Percentiles rank a stretch among this genome's conserved stretches.
phyloP scores from a whole-genome alignment of 2,329 filamentous ascomycete species.

The Dissoconium aciculare region DNA sequence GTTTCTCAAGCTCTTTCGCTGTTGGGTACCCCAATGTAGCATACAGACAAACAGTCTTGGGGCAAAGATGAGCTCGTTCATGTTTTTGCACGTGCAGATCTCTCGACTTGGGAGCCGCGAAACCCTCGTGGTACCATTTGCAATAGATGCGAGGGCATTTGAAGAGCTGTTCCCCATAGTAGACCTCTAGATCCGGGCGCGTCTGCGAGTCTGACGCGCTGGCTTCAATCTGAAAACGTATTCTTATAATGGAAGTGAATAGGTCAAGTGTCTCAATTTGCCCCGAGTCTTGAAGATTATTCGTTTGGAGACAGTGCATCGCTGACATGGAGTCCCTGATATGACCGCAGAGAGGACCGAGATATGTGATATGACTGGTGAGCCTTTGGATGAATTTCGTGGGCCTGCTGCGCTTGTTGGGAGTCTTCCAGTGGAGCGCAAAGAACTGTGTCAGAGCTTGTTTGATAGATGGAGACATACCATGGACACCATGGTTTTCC shows the following conservation, averaged over 20 bases:
- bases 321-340: no score
- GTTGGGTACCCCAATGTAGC: conserved; percentile 6
- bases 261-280: conserved; percentile 1
- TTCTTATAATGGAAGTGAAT: neutral
- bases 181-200: neutral
- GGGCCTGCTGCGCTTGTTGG: conserved; percentile 1
- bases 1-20: conserved; percentile 4
- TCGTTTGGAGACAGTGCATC: neutral
- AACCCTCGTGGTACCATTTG: conserved; percentile 7
- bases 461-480: neutral
- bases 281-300: neutral
- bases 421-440: conserved; percentile 2
- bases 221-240: conserved; percentile 2
- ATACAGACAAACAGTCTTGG: conserved; percentile 3
- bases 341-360: no score
- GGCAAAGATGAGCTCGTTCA: conserved; percentile 5
- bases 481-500: no score
- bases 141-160: conserved; percentile 8
- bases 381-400: conserved; percentile 1
- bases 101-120: conserved; percentile 1
- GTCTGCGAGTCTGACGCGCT: conserved; percentile 2
- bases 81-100: conserved; percentile 6
- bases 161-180: conserved; percentile 4
- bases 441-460: conserved; percentile 1
- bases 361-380: no score